phyloP scores from a whole-genome alignment of 805 yeast species.

The Spathaspora hagerdaliae region DNA sequence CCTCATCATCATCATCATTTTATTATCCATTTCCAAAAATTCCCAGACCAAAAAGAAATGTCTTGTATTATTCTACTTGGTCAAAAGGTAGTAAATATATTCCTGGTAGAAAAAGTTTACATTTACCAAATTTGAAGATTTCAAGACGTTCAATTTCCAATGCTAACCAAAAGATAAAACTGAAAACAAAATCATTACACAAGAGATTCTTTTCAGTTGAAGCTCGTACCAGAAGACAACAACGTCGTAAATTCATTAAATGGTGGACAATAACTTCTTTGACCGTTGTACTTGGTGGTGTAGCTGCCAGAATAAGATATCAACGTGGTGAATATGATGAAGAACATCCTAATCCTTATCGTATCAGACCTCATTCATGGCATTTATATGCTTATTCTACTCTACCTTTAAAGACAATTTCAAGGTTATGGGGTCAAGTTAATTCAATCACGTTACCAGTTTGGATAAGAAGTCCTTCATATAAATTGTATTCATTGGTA shows the following conservation, averaged over 20 bases:
- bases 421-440: conserved; percentile 92
- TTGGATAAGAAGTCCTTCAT: conserved; percentile 85
- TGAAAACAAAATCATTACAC: conserved; percentile 33
- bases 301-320: conserved; percentile 43
- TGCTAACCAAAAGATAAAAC: conserved; percentile 33
- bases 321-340: conserved; percentile 30
- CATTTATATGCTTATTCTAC: conserved; percentile 84
- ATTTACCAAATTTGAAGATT: conserved; percentile 17
- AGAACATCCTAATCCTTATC: conserved; percentile 32
- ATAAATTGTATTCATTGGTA: conserved; percentile 64
- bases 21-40: conserved; percentile 48
- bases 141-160: conserved; percentile 30
- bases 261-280: conserved; percentile 57
- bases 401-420: conserved; percentile 83
- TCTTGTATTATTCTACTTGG: conserved; percentile 48
- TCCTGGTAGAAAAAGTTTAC: conserved; percentile 12
- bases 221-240: conserved; percentile 37
- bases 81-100: conserved; percentile 23
- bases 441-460: conserved; percentile 80
- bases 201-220: conserved; percentile 40
- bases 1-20: neutral
- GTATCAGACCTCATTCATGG: conserved; percentile 76
- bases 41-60: conserved; percentile 54
- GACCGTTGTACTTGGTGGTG: conserved; percentile 51
- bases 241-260: conserved; percentile 37